Percentiles rank a stretch among this genome's conserved stretches.
phyloP scores from a whole-genome alignment of 129 eudicot genomes.

The Apium graveolens region DNA sequence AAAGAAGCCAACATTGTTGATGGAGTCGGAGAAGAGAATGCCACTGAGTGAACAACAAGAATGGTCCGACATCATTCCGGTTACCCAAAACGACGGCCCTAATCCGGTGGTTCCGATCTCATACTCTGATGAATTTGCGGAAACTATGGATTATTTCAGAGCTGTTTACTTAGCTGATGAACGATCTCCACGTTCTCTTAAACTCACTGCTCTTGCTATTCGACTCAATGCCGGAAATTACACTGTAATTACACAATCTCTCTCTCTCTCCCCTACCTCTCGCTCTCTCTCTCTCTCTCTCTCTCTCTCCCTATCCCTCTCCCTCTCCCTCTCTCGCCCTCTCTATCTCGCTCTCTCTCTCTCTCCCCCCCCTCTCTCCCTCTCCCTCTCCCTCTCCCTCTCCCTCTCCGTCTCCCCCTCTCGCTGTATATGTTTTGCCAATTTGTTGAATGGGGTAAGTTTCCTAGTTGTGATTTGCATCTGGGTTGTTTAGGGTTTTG shows the following conservation, averaged over 20 bases:
- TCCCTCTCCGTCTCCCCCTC: too few relatives aligned
- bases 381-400: too few relatives aligned
- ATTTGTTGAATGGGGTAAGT: neutral
- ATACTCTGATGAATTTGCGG: constrained; percentile 57
- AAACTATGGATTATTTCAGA: constrained; percentile 83
- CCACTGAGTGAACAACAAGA: constrained; percentile 60
- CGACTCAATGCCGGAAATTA: constrained; percentile 73
- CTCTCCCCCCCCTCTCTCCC: too few relatives aligned
- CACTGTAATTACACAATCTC: constrained; percentile 50
- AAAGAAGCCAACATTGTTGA: constrained; percentile 15
- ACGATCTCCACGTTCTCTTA: constrained; percentile 65
- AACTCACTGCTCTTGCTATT: constrained; percentile 61
- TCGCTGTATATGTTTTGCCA: neutral
- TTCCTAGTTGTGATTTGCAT: neutral
- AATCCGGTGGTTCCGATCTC: constrained; percentile 86
- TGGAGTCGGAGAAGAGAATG: constrained; percentile 29
- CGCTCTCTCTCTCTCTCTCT: too few relatives aligned
- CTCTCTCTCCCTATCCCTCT: too few relatives aligned
- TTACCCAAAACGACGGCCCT: constrained; percentile 88
- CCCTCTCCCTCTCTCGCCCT: too few relatives aligned
- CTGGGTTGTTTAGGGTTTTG: neutral
- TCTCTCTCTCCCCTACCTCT: too few relatives aligned
- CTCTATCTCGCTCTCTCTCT: too few relatives aligned
- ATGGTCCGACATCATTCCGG: constrained; percentile 81
- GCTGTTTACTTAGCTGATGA: constrained; percentile 83